phyloP scores from a whole-genome alignment of 352 stramenopile species.

The Discostella stelligera region DNA sequence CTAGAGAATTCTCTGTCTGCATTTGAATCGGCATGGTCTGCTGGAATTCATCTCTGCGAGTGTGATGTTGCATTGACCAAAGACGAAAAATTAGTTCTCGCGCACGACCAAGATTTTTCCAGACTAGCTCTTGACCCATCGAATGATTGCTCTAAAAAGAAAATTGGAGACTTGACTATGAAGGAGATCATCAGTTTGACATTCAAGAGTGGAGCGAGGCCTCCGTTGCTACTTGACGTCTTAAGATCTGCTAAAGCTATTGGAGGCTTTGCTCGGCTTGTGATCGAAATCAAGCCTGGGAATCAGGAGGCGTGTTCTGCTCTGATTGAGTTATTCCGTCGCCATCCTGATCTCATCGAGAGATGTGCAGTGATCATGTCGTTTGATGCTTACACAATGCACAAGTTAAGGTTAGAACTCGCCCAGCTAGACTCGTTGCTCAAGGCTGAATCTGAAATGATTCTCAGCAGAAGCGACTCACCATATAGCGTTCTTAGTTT shows the following conservation, averaged over 20 bases:
- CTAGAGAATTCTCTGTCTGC: slow-evolving; percentile 76
- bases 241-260: slow-evolving; percentile 59
- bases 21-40: slow-evolving; percentile 71
- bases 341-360: slow-evolving; percentile 61
- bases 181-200: slow-evolving; percentile 69
- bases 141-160: slow-evolving; percentile 32
- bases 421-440: slow-evolving; percentile 26
- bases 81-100: slow-evolving; percentile 77
- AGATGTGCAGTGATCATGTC: slow-evolving; percentile 72
- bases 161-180: slow-evolving; percentile 71
- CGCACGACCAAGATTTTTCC: slow-evolving; percentile 71
- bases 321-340: slow-evolving; percentile 56
- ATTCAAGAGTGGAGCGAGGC: slow-evolving; percentile 62
- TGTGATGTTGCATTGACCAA: slow-evolving; percentile 79
- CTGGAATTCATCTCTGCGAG: slow-evolving; percentile 72
- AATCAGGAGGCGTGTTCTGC: slow-evolving; percentile 61
- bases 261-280: slow-evolving; percentile 50
- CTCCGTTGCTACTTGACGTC: slow-evolving; percentile 72
- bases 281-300: slow-evolving; percentile 81
- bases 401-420: slow-evolving; percentile 56
- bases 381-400: slow-evolving; percentile 76
- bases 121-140: slow-evolving; percentile 62
- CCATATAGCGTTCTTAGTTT: slow-evolving; percentile 11
- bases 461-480: slow-evolving; percentile 2
- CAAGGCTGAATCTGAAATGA: not conserved